A percentile compares a stretch with the other conserved stretches of the same genome.
Evolutionary conservation across 2,329 filamentous ascomycete genomes (phyloP).

Genomic region (Cytospora mali): DNA sequence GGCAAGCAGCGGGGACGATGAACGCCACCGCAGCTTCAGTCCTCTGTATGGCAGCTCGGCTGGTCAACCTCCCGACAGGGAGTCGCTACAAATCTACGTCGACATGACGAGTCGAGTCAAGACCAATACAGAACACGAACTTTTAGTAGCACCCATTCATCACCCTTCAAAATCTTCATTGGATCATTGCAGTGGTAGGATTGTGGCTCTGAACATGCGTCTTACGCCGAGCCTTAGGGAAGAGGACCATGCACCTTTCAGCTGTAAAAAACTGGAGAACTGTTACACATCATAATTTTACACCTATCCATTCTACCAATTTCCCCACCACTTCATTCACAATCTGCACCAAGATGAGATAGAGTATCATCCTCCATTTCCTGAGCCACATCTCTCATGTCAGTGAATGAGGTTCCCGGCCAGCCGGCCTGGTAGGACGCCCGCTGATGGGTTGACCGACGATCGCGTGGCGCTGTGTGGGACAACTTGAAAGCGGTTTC

Average conservation of each 20-base stretch:
- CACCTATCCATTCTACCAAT: not conserved
- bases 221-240: not conserved
- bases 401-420: no score
- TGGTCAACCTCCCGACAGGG: no score
- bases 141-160: not conserved
- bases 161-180: not conserved
- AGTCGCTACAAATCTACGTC: not conserved
- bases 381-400: no score
- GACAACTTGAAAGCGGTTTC: not conserved
- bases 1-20: constrained; percentile 38
- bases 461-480: not conserved
- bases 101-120: not conserved
- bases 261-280: not conserved
- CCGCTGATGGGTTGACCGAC: no score
- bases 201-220: not conserved
- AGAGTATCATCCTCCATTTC: no score
- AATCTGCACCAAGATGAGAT: no score
- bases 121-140: not conserved
- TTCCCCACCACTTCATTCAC: no score
- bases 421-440: no score
- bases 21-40: not conserved
- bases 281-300: not conserved
- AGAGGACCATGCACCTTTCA: not conserved
- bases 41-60: not conserved
- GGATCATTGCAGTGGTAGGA: not conserved